Evolutionary conservation across 2,329 filamentous ascomycete genomes (phyloP).

Genomic region (Beauveria sp.): DNA sequence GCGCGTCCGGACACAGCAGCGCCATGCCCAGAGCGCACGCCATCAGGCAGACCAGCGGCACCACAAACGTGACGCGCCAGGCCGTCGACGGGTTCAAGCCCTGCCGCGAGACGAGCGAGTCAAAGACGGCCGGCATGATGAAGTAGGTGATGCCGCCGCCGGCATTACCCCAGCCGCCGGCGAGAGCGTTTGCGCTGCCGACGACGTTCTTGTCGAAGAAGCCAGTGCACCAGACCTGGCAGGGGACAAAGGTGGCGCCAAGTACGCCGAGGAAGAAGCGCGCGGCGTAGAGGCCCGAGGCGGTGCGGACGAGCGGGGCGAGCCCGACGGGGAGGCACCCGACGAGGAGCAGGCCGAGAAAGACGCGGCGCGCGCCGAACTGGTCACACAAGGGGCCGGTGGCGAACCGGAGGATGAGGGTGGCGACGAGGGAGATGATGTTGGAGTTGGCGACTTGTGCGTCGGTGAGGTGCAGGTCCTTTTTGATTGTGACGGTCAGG

Average conservation of each 20-base stretch:
- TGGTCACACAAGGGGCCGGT: constrained; percentile 80
- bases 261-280: constrained; percentile 78
- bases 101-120: constrained; percentile 57
- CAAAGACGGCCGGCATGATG: constrained; percentile 83
- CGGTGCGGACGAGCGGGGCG: constrained; percentile 64
- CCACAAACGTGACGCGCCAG: constrained; percentile 79
- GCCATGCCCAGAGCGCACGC: constrained; percentile 60
- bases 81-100: constrained; percentile 59
- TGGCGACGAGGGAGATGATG: constrained; percentile 67
- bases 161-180: constrained; percentile 78
- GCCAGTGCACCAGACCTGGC: constrained; percentile 86
- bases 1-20: constrained; percentile 71
- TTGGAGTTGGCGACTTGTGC: constrained; percentile 80
- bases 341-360: constrained; percentile 66
- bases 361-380: constrained; percentile 74
- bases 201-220: constrained; percentile 93
- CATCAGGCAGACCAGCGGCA: constrained; percentile 72
- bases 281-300: constrained; percentile 56
- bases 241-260: constrained; percentile 72
- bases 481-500: constrained; percentile 68
- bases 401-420: constrained; percentile 66
- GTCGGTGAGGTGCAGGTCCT: constrained; percentile 65
- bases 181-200: constrained; percentile 78
- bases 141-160: constrained; percentile 91
- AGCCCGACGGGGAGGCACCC: constrained; percentile 77